Conservation (phyloP, 2,329 filamentous ascomycete genomes). For the Phialocephala subalpina region DNA sequence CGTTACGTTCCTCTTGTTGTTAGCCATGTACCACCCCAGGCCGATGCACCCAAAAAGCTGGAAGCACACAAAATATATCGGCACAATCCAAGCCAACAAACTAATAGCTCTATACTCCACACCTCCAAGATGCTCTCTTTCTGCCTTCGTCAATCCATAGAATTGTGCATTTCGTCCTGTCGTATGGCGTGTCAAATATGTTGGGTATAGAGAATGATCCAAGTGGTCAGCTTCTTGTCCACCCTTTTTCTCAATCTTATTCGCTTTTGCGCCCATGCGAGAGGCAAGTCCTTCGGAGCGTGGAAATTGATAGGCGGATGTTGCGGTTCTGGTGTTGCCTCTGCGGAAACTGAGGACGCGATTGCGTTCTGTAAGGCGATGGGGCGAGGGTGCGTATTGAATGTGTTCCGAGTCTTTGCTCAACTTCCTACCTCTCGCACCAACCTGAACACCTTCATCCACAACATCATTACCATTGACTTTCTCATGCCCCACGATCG, state of each 20-base stretch:
- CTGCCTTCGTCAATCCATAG: constrained; percentile 57
- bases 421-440: background rate
- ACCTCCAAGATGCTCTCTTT: constrained; percentile 66
- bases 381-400: constrained; percentile 8
- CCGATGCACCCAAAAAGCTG: constrained; percentile 66
- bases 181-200: constrained; percentile 37
- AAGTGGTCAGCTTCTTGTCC: constrained; percentile 9
- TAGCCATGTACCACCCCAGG: constrained; percentile 67
- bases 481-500: background rate
- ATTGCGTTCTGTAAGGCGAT: constrained; percentile 6
- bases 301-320: constrained; percentile 20
- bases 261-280: background rate
- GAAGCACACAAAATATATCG: constrained; percentile 66
- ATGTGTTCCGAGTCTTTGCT: constrained; percentile 23
- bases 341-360: constrained; percentile 31
- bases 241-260: background rate
- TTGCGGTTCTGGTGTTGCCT: constrained; percentile 26
- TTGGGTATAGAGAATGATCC: constrained; percentile 31
- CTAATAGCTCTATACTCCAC: constrained; percentile 70
- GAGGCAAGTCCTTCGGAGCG: background rate
- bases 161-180: constrained; percentile 63
- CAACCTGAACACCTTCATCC: background rate
- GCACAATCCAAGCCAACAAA: constrained; percentile 65
- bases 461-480: background rate
- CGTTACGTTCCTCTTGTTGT: constrained; percentile 57